Conservation (phyloP, 805 yeast genomes). For the Brettanomyces naardenensis region DNA sequence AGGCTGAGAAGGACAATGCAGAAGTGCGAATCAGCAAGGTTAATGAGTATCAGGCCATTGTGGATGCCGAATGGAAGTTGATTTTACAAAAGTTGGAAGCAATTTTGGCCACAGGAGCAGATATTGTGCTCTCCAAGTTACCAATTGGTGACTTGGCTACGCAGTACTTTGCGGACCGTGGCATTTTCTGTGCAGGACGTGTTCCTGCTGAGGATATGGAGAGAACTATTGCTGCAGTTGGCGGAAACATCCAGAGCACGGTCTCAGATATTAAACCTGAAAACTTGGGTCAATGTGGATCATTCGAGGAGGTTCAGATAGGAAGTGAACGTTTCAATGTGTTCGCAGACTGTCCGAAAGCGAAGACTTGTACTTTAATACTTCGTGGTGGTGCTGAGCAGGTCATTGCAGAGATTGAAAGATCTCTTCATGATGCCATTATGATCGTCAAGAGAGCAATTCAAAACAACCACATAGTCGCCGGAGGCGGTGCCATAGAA, state of each 20-base stretch:
- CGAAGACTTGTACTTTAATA: constrained; percentile 88
- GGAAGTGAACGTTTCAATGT: constrained; percentile 94
- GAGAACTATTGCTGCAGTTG: constrained; percentile 88
- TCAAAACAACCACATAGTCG: constrained; percentile 79
- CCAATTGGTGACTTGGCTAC: constrained; percentile 99
- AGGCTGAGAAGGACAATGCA: constrained; percentile 98
- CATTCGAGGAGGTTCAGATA: constrained; percentile 88
- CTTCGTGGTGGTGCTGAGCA: constrained; percentile 98
- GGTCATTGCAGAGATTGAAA: constrained; percentile 96
- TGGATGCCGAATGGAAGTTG: constrained; percentile 98
- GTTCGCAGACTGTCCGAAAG: constrained; percentile 86
- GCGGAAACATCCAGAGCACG: constrained; percentile 81
- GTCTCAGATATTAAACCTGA: constrained; percentile 54
- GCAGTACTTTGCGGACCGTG: constrained; percentile 93
- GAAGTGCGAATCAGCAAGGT: constrained; percentile 95
- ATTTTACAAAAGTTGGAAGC: constrained; percentile 80
- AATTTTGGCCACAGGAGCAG: constrained; percentile 79
- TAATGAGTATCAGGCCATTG: constrained; percentile 88
- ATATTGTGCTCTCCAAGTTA: constrained; percentile 84
- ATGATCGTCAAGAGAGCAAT: constrained; percentile 97
- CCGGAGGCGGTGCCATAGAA: constrained; percentile 99
- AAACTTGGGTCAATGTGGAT: constrained; percentile 78
- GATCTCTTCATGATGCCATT: constrained; percentile 96
- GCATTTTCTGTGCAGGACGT: constrained; percentile 96
- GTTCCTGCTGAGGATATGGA: constrained; percentile 85